These are phyloP conservation scores for Mitragyna speciosa DNA, from an alignment of 257 asterid species.

Conservation along the genomic window DNA sequence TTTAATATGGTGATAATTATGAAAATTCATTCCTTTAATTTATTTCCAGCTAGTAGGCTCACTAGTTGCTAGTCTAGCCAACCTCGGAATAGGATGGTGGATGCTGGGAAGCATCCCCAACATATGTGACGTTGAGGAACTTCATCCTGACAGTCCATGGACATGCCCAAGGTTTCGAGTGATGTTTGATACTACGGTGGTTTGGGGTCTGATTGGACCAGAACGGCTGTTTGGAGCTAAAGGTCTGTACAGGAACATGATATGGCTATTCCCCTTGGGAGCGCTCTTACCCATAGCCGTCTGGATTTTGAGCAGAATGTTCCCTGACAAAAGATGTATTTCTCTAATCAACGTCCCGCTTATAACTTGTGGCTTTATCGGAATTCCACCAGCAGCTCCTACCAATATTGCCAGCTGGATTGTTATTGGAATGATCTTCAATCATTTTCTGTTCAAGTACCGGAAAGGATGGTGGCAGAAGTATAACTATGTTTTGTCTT, in stretches of 20 bases:
- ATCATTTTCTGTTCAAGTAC: constrained; percentile 45
- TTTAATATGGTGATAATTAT: too few species aligned
- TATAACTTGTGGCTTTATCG: constrained; percentile 39
- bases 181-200: constrained; percentile 73
- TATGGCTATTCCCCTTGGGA: constrained; percentile 71
- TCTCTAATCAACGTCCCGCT: constrained; percentile 61
- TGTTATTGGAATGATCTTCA: constrained; percentile 40
- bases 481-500: constrained; percentile 64
- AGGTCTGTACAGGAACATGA: constrained; percentile 55
- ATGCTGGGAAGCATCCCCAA: constrained; percentile 25
- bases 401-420: constrained; percentile 78
- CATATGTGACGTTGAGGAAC: constrained; percentile 26
- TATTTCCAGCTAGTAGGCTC: constrained; percentile 27
- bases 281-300: constrained; percentile 52
- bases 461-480: constrained; percentile 63
- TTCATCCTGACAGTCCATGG: constrained; percentile 74
- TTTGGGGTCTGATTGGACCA: constrained; percentile 91
- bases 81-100: constrained; percentile 35
- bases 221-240: constrained; percentile 50
- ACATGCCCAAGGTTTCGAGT: constrained; percentile 71
- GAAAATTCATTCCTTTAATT: too few species aligned
- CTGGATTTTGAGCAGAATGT: constrained; percentile 43
- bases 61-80: constrained; percentile 20
- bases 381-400: constrained; percentile 72
- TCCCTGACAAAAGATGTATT: constrained; percentile 67